These are phyloP conservation scores for Pulveroboletus sp. DNA, from an alignment of 768 basidiomycete genomes.

Conservation along the genomic window DNA sequence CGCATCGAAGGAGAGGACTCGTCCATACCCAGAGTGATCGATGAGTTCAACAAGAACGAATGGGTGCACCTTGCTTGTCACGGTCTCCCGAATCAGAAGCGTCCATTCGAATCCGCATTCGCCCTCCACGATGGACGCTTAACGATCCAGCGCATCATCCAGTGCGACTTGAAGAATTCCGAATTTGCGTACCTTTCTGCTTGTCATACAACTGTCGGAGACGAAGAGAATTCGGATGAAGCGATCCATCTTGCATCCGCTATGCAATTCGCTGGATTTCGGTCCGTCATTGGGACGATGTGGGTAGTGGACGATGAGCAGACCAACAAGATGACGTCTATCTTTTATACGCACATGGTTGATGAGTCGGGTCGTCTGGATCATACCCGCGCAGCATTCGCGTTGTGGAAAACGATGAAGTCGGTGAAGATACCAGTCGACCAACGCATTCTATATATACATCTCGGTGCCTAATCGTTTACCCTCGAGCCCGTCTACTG, in stretches of 20 bases:
- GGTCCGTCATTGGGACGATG: constrained; percentile 8
- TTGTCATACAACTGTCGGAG: no score
- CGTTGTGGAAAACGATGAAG: no score
- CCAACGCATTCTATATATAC: not conserved
- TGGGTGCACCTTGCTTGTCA: constrained; percentile 10
- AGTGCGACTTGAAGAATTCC: not conserved
- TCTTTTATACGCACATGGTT: not conserved
- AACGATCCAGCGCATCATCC: not conserved
- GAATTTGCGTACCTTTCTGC: constrained; percentile 4
- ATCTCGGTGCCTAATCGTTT: constrained; percentile 1
- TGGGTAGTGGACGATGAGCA: no score
- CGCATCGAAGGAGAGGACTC: no score
- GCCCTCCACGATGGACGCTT: no score
- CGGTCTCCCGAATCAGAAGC: not conserved
- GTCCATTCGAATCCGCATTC: no score
- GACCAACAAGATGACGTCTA: no score
- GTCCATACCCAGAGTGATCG: not conserved
- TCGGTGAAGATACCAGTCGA: not conserved
- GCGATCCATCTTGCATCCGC: not conserved
- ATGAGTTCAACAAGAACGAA: not conserved
- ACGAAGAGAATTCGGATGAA: no score
- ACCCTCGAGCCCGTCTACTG: no score
- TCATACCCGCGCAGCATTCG: no score
- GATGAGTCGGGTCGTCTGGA: no score
- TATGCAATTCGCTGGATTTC: constrained; percentile 6